Conservation (phyloP, 805 yeast genomes). For the Metschnikowia koreensis region DNA sequence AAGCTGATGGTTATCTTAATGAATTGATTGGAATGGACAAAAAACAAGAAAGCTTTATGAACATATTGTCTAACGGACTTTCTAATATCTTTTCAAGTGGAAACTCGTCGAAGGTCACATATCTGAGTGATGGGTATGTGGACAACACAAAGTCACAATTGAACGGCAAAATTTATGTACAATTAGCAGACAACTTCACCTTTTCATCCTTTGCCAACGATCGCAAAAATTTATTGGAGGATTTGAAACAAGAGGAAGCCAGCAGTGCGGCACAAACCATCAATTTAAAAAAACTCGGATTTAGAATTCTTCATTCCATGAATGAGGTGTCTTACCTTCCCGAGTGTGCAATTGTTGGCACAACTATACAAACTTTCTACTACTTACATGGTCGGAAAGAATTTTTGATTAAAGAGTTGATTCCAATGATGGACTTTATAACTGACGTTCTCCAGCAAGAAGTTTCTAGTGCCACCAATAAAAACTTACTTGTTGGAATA, state of each 20-base stretch:
- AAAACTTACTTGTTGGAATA: conserved; percentile 21
- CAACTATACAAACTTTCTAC: conserved; percentile 36
- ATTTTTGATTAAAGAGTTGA: conserved; percentile 23
- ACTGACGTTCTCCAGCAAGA: conserved; percentile 24
- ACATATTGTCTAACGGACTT: conserved; percentile 36
- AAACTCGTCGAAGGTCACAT: conserved; percentile 1
- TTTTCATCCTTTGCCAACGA: conserved; percentile 27
- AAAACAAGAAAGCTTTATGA: conserved; percentile 48
- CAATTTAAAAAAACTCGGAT: conserved; percentile 51
- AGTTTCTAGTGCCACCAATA: conserved; percentile 23
- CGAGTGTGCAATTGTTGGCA: conserved; percentile 53
- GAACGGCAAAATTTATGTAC: conserved; percentile 37
- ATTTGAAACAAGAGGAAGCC: conserved; percentile 15
- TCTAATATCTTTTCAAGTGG: conserved; percentile 25
- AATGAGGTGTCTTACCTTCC: conserved; percentile 51
- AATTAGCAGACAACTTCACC: conserved; percentile 33
- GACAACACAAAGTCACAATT: conserved; percentile 29
- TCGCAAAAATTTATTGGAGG: conserved; percentile 13
- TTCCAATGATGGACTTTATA: conserved; percentile 31
- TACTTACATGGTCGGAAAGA: conserved; percentile 20
- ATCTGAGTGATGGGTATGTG: conserved; percentile 24
- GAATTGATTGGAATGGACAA: conserved; percentile 59
- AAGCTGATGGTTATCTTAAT: conserved; percentile 51
- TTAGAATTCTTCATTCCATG: conserved; percentile 50
- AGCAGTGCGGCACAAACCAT: conserved; percentile 26